Conservation (phyloP, 176 grass and related monocot species). For the Cenchrus purpureus region DNA sequence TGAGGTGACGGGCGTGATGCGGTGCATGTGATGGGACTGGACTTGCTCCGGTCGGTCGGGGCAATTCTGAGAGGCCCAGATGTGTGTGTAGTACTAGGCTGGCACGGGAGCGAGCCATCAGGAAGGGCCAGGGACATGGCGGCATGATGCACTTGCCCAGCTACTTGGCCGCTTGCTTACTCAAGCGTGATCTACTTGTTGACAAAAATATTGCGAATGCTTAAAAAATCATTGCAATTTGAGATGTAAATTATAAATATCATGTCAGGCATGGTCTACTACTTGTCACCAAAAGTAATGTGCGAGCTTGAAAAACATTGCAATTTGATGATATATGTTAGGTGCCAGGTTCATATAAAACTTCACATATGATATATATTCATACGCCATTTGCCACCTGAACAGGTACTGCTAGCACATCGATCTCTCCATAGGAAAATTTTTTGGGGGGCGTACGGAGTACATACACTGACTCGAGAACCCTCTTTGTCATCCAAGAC, state of each 20-base stretch:
- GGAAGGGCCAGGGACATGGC: neutral
- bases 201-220: neutral
- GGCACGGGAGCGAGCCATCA: neutral
- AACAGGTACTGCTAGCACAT: neutral
- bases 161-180: constrained; percentile 34
- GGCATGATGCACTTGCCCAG: constrained; percentile 47
- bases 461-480: neutral
- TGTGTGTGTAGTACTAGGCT: constrained; percentile 36
- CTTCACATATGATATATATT: neutral
- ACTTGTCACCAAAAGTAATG: neutral
- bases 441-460: neutral
- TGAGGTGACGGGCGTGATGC: constrained; percentile 36
- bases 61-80: neutral
- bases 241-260: neutral
- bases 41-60: neutral
- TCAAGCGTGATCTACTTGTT: constrained; percentile 8
- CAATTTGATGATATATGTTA: neutral
- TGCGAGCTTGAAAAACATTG: neutral
- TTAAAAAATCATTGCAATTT: constrained; percentile 20
- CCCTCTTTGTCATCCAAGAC: neutral
- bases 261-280: neutral
- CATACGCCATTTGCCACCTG: neutral
- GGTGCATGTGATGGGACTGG: constrained; percentile 33
- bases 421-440: neutral
- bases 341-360: neutral